Percentiles rank a stretch among this genome's conserved stretches.
Evolutionary conservation across 345 rosid genomes (phyloP).

Genomic region (Dovyalis caffra): DNA sequence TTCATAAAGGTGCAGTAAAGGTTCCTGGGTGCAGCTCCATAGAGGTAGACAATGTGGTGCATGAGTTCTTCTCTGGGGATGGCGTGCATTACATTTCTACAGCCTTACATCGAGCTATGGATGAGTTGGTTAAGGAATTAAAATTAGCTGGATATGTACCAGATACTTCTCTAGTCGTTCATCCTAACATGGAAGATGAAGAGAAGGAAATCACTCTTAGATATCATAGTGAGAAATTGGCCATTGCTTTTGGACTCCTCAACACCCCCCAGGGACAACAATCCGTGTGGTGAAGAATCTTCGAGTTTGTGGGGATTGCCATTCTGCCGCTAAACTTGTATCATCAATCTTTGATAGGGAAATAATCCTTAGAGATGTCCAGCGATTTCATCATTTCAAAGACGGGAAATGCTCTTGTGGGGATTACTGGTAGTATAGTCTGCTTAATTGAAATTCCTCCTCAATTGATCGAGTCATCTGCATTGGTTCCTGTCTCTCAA

Average conservation of each 20-base stretch:
- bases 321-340: conserved; percentile 31
- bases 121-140: conserved; percentile 23
- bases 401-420: conserved; percentile 30
- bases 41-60: conserved; percentile 21
- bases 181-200: conserved; percentile 19
- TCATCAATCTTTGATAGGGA: conserved; percentile 16
- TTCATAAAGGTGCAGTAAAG: conserved; percentile 38
- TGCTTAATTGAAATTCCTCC: background rate
- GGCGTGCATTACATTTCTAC: conserved; percentile 17
- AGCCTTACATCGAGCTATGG: conserved; percentile 14
- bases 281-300: conserved; percentile 34
- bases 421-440: conserved; percentile 20
- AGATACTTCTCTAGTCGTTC: conserved; percentile 24
- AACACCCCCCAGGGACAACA: conserved; percentile 23
- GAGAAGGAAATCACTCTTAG: conserved; percentile 25
- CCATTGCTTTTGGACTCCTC: conserved; percentile 23
- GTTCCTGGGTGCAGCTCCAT: conserved; percentile 29
- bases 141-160: conserved; percentile 26
- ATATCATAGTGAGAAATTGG: conserved; percentile 29
- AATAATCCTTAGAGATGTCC: conserved; percentile 29
- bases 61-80: conserved; percentile 32
- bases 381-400: conserved; percentile 28
- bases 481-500: background rate
- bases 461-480: background rate
- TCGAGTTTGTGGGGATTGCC: conserved; percentile 31